Evolutionary conservation across 1,284 basidiomycete genomes (phyloP), one percentile per base, ranked within the genome.

Genomic region (Marasmius tenuissimus): DNA sequence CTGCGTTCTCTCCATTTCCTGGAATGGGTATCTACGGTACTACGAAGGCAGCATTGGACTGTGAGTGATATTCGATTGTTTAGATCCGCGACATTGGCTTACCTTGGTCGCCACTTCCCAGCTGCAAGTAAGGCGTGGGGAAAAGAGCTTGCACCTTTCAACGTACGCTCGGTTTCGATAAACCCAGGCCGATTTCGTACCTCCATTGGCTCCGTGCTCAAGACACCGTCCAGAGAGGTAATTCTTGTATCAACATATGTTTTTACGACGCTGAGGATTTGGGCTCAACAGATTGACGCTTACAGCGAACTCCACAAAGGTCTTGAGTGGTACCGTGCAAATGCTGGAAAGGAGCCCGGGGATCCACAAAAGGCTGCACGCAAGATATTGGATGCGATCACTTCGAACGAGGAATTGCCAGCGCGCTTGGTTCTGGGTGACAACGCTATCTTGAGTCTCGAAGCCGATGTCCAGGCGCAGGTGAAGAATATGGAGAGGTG

Each of bases 1-100:
- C 65, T 33, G 57, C 58, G 2, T 59, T 56, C 55, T 27, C 65
- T 8, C 61, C 63, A 37, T 4, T 65, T 8, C 38, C 57, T 27
- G 68, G 68, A 14, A 58, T 60, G 14, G 67, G 64, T 0, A 61
- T 67, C 0, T 69, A 69, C 47, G 61, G 62, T 35, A 65, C 68
- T 7, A 61, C 61, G 12, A 69, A 69, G 58, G 68, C 66, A 37
- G 67, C 68, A 1, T 38, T 70, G 4, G 67, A 70, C 14, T 60
- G 62, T 63, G 45, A 54, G 55, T 12, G 14, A n/a, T 16, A 35
- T 18, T n/a, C 11, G 14, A 14, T 51, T 51, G 7, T 20, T 27
- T 20, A 22, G 5, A 14, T 35, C 18, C 18, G 4, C 9, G 11
- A 11, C 16, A 9, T 9, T 48, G 12, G 4, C 27, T 27, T 27